Evolutionary conservation across 2,329 filamentous ascomycete species (phyloP).

Genomic region (Lasiodiplodia hormozganensis): DNA sequence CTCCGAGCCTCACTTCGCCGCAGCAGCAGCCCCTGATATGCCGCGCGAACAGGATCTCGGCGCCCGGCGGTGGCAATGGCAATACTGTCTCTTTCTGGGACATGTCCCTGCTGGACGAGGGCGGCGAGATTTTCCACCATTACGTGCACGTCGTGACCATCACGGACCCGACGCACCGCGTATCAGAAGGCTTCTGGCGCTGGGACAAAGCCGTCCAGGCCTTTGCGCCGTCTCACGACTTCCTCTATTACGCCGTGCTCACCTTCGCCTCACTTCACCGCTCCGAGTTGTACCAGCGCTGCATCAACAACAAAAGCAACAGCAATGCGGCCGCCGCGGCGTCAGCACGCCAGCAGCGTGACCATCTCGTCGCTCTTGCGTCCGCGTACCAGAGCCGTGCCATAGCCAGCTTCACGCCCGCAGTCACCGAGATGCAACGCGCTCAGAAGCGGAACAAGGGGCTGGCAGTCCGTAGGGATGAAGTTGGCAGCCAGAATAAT

Average conservation of each 20-base stretch:
- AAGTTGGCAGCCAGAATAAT: background rate
- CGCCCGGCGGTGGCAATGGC: background rate
- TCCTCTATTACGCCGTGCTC: constrained; percentile 17
- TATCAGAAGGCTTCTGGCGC: constrained; percentile 1
- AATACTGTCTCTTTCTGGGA: background rate
- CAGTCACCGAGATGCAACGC: background rate
- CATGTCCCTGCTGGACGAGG: background rate
- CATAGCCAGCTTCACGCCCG: background rate
- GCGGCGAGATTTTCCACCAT: constrained; percentile 12
- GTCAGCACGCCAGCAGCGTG: background rate
- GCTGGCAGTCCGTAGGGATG: background rate
- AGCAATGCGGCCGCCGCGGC: background rate
- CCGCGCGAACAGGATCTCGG: constrained; percentile 1
- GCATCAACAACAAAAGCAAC: background rate
- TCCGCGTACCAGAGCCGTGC: background rate
- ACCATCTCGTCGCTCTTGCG: constrained; percentile 1
- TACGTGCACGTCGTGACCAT: background rate
- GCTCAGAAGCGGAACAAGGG: background rate
- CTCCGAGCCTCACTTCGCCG: background rate
- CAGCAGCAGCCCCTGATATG: constrained; percentile 2
- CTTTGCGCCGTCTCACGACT: constrained; percentile 10
- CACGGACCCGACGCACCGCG: background rate
- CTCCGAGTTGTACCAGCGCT: background rate
- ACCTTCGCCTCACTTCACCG: constrained; percentile 18
- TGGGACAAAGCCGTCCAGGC: constrained; percentile 8